phyloP scores from a whole-genome alignment of 148 eudicot species.

The Rhododendron ferrugineum region DNA sequence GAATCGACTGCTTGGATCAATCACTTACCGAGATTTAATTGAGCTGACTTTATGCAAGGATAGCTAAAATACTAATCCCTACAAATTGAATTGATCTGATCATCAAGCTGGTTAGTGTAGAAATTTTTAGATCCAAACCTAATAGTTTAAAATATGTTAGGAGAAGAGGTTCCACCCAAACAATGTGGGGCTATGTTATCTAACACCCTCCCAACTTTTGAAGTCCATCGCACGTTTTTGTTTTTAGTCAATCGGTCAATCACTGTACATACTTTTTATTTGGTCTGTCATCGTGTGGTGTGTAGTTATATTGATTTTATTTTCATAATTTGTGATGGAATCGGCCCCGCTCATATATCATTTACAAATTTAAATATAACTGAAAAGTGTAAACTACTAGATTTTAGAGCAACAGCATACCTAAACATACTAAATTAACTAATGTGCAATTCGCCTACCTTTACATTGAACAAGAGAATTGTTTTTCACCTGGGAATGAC shows the following conservation, averaged over 20 bases:
- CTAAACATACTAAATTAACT: not conserved
- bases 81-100: not conserved
- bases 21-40: not conserved
- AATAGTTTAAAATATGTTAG: not conserved
- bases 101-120: not conserved
- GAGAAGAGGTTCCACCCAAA: not conserved
- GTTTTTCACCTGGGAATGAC: not conserved
- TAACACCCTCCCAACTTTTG: not conserved
- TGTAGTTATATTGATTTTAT: not conserved
- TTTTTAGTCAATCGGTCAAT: too few species aligned
- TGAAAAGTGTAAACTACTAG: not conserved
- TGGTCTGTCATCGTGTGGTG: not conserved
- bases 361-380: too few species aligned
- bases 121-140: too few species aligned
- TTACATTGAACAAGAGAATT: not conserved
- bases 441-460: not conserved
- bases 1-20: not conserved
- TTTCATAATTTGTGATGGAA: not conserved
- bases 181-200: not conserved
- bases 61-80: not conserved
- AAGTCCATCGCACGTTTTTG: not conserved
- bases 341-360: not conserved
- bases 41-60: not conserved
- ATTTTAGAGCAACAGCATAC: not conserved
- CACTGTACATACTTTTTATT: too few species aligned